A percentile compares a stretch with the other conserved stretches of the same genome.
Evolutionary conservation across 164 flowering plant species (phyloP).

Genomic region (grape (Vitis vinifera)): ASM3070453v1 NC_081817.1:28723001-28723500

Average conservation of each 20-base stretch:
- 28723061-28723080: neutral
- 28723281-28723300: conserved; percentile 3
- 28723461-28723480: neutral
- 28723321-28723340: conserved; percentile 74
- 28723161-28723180: neutral
- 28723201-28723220: neutral
- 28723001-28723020: too few relatives aligned
- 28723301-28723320: conserved; percentile 86
- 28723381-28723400: conserved; percentile 59
- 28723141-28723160: neutral
- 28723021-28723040: neutral
- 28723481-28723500: neutral
- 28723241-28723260: neutral
- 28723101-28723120: conserved; percentile 5
- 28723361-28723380: conserved; percentile 74
- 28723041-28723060: neutral
- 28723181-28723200: neutral
- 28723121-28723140: neutral
- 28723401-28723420: conserved; percentile 60
- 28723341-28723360: conserved; percentile 91
- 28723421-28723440: conserved; percentile 49
- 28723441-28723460: neutral
- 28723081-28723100: conserved; percentile 1
- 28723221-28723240: neutral
- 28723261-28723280: too few relatives aligned